Evolutionary conservation across 805 yeast genomes (phyloP), one percentile per base, ranked within the genome.

Genomic region (Metschnikowia drakensbergensis): DNA sequence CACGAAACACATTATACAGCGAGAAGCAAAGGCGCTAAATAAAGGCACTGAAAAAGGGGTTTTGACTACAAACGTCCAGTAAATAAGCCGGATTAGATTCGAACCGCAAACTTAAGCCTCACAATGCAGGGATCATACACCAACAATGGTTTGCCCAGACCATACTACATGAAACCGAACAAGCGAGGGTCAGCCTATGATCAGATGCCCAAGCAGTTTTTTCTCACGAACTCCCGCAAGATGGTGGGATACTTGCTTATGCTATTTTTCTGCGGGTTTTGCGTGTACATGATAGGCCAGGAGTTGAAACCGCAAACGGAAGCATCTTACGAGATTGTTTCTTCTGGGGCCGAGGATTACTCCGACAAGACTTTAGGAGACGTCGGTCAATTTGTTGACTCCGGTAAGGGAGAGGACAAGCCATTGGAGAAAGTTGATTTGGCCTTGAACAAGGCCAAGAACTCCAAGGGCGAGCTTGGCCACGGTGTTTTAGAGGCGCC

Each of bases 41-140:
- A 25, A 3, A 13, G n/a, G n/a, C 17, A 37, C 41, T 13, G 6
- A 17, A n/a, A 27, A 6, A 9, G 11, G 11, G 7, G 25, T 9
- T 8, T 17, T 13, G 23, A 13, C 23, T 25, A 25, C 5, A 37
- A 13, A 32, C 23, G 7, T 32, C 8, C 23, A 28, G 9, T 2
- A 28, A 17, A 17, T 17, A 17, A 17, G 17, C 17, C 17, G 17
- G 2, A 17, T 26, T n/a, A 7, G n/a, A 7, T 25, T n/a, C 5
- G 7, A 25, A 11, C 26, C 13, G 28, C n/a, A 32, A 13, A 40
- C 27, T 3, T n/a, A 8, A 30, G 35, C 43, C 36, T 28, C 43
- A 40, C 36, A n/a, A 72, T 72, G 77, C 77, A 72, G 62, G 77
- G 77, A 33, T 60, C 71, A 9, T 70, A 72, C 54, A 69, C 68